Evolutionary conservation across 2,329 filamentous ascomycete genomes (phyloP).

Genomic region (Scytalidium lignicola): DNA sequence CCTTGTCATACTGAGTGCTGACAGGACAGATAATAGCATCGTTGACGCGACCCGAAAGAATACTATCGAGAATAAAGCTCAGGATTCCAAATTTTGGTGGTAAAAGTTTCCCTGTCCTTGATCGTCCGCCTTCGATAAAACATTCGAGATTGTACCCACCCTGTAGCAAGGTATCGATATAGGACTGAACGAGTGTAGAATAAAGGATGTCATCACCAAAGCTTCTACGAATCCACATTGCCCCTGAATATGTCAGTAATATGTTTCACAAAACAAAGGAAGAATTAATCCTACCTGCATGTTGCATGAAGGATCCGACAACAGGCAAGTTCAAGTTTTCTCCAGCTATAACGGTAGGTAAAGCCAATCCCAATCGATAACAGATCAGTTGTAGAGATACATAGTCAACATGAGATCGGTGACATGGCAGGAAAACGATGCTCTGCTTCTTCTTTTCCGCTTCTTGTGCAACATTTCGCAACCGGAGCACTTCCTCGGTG

Average conservation of each 20-base stretch:
- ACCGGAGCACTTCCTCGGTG: conserved; percentile 81
- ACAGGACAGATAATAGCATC: conserved; percentile 94
- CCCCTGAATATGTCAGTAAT: conserved; percentile 41
- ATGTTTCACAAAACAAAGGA: neutral
- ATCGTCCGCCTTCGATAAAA: conserved; percentile 93
- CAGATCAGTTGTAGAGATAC: conserved; percentile 93
- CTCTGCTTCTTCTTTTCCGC: conserved; percentile 86
- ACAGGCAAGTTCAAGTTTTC: conserved; percentile 95
- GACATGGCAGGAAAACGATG: conserved; percentile 92
- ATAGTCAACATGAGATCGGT: conserved; percentile 94
- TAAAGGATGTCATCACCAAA: conserved; percentile 93
- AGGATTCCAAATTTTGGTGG: conserved; percentile 95
- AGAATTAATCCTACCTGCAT: conserved; percentile 55
- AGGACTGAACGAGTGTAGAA: conserved; percentile 86
- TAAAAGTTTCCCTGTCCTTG: conserved; percentile 86
- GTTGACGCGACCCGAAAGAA: conserved; percentile 80
- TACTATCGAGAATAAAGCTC: conserved; percentile 83
- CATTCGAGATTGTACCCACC: conserved; percentile 94
- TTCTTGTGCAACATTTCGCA: conserved; percentile 76
- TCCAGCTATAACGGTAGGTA: conserved; percentile 89
- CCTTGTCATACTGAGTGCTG: conserved; percentile 97
- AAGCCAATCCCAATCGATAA: conserved; percentile 81
- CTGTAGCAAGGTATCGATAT: conserved; percentile 87
- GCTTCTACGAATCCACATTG: conserved; percentile 91
- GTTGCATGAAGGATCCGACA: conserved; percentile 84